phyloP scores from a whole-genome alignment of 192 early-diverging fungal genomes.

The Mortierella antarctica region DNA sequence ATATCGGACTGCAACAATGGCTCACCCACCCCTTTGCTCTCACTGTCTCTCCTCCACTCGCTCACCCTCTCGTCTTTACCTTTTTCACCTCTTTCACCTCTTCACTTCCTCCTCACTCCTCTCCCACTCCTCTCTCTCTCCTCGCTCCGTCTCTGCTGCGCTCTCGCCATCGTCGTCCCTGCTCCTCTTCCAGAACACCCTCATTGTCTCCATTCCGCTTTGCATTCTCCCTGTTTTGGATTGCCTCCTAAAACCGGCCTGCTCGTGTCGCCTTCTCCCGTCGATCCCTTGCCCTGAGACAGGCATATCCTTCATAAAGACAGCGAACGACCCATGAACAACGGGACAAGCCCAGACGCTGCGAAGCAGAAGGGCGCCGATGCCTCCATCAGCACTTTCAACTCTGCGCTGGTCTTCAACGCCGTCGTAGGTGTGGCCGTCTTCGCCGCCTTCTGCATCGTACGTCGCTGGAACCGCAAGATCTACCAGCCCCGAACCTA shows the following conservation, averaged over 20 bases:
- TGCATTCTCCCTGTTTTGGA: too few relatives aligned
- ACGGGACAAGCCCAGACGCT: background rate
- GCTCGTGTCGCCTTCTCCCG: too few relatives aligned
- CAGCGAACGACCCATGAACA: background rate
- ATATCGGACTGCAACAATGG: background rate
- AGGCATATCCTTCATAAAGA: background rate
- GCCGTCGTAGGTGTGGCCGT: constrained; percentile 60
- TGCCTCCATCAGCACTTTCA: constrained; percentile 72
- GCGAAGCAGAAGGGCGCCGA: constrained; percentile 25
- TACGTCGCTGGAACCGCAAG: constrained; percentile 65
- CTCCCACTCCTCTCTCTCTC: background rate
- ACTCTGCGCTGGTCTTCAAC: constrained; percentile 81
- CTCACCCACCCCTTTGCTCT: background rate
- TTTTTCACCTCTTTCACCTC: background rate
- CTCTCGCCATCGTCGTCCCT: background rate
- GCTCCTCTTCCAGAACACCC: background rate
- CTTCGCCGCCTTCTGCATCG: constrained; percentile 70
- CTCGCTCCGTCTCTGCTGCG: background rate
- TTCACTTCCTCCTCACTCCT: background rate
- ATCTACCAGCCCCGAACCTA: constrained; percentile 80
- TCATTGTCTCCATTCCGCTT: background rate
- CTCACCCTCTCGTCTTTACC: background rate
- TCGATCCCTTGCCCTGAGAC: too few relatives aligned
- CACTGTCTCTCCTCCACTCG: background rate
- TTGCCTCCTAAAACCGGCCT: too few relatives aligned